Base-by-base conservation (phyloP, 1,284 basidiomycete genomes). In the Irpex sp. region DNA sequence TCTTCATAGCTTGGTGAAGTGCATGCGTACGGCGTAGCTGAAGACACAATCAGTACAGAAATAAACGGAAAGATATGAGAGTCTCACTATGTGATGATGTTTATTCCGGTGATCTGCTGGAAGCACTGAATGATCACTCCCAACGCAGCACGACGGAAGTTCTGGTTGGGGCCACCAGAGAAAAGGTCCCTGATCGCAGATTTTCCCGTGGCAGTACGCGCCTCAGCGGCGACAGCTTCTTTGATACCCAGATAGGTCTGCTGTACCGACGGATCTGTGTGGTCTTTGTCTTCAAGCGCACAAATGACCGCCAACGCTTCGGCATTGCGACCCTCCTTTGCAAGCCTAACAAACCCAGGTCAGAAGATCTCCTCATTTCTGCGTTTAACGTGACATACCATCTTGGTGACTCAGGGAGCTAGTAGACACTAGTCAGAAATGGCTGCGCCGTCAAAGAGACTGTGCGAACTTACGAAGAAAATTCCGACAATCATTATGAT, bases 361-460 rank as follows among this genome's bases (percentile, higher is more conserved):
- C 21, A 31, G 56, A 33, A 35, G 21, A 36, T 13, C 51, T 51
- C n/a, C 35, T 17, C 21, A 26, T 35, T n/a, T 19, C 21, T 8
- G 60, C 56, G 49, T 19, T n/a, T 35, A 9, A 15, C 17, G 17
- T 37, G 37, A 79, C 81, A 1, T 79, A 76, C 82, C 85, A 92
- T 72, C 89, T 80, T 9, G 89, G 89, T 8, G 87, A 89, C 71
- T 91, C 89, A 47, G 88, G 88, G 33, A 90, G 78, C 83, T 84
- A 63, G 1, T 19, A 21, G 13, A 55, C 19, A 35, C 17, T 4
- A 35, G 26, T 61, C 21, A 64, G 39, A 46, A 6, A 53, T 13
- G 17, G 8, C 17, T 21, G 51, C 49, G 8, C 21, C 43, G 15
- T 8, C 5, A 60, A 13, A 7, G 33, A 36, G 11, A 43, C 21